phyloP scores from a whole-genome alignment of 305 asterid genomes.

The Rubia peregrina region DNA sequence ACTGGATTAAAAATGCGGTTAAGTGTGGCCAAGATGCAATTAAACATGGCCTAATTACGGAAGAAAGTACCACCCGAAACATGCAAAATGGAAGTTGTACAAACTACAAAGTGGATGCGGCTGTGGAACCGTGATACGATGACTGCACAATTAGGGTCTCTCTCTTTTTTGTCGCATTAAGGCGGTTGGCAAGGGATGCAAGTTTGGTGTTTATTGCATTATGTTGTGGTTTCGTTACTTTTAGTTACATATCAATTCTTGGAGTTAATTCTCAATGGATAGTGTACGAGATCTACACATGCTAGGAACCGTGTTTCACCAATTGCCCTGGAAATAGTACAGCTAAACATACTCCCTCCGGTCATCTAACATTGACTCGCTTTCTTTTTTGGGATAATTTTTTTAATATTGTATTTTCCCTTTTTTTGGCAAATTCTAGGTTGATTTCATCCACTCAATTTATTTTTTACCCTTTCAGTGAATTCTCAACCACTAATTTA shows the following conservation, averaged over 20 bases:
- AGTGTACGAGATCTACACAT: not conserved
- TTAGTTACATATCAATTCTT: not conserved
- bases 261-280: conserved; percentile 1
- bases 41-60: too few relatives aligned
- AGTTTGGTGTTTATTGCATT: not conserved
- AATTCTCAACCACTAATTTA: too few relatives aligned
- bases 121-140: not conserved
- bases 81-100: too few relatives aligned
- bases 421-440: too few relatives aligned
- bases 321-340: not conserved
- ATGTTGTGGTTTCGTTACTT: not conserved
- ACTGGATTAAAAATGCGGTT: too few relatives aligned
- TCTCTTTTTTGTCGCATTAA: not conserved
- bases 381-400: too few relatives aligned
- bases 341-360: not conserved
- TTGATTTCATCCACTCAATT: too few relatives aligned
- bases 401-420: too few relatives aligned
- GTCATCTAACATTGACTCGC: too few relatives aligned
- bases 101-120: not conserved
- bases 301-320: not conserved
- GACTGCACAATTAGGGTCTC: not conserved
- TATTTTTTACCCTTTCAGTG: too few relatives aligned
- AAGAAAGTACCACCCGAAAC: too few relatives aligned
- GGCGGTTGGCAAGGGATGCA: conserved; percentile 1
- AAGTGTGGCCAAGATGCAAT: too few relatives aligned